phyloP scores from a whole-genome alignment of 2,329 filamentous ascomycete species.

The Beauveria pseudobassiana region DNA sequence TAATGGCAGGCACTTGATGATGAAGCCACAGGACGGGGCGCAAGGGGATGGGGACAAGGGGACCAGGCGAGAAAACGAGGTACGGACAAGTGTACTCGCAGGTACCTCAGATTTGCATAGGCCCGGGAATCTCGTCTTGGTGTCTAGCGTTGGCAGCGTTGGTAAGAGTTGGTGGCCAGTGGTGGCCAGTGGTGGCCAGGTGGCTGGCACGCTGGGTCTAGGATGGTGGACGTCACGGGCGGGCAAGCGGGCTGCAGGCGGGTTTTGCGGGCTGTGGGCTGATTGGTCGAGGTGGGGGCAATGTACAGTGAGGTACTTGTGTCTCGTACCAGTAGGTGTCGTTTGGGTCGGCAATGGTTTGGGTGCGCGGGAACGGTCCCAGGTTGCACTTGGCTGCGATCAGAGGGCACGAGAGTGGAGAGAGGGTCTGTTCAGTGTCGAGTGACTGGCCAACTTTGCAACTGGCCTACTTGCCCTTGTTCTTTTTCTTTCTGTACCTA shows the following conservation, averaged over 20 bases:
- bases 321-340: neutral
- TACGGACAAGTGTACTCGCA: neutral
- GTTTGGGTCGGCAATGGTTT: neutral
- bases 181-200: neutral
- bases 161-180: neutral
- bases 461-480: neutral
- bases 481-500: neutral
- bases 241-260: neutral
- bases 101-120: neutral
- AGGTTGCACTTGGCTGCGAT: neutral
- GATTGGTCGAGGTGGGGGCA: neutral
- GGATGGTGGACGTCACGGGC: slow-evolving; percentile 7
- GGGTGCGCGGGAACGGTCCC: neutral
- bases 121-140: neutral
- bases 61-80: neutral
- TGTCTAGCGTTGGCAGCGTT: neutral
- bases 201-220: neutral
- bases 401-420: neutral
- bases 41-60: too few relatives aligned
- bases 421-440: neutral
- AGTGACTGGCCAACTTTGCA: too few relatives aligned
- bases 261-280: neutral
- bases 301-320: neutral
- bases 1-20: neutral
- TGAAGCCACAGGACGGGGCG: neutral